phyloP scores from a whole-genome alignment of 2,329 filamentous ascomycete species.

The Byssochlamys sp. region DNA sequence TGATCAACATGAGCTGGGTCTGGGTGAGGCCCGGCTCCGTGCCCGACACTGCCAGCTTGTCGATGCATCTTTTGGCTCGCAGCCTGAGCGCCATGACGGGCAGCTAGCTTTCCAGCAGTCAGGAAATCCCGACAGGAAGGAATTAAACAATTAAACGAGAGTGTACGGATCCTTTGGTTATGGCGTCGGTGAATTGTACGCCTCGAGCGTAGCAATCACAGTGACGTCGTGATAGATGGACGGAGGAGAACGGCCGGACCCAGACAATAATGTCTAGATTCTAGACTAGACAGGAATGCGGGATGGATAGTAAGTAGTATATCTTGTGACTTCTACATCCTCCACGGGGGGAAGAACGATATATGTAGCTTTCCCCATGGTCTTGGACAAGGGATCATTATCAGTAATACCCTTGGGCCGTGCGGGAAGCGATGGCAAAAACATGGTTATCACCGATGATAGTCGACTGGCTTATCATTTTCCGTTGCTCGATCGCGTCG shows the following conservation, averaged over 20 bases:
- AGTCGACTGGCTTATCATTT: not conserved
- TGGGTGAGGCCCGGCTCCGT: conserved; percentile 66
- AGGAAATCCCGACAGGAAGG: not conserved
- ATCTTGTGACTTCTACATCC: not conserved
- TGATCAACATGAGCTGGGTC: conserved; percentile 76
- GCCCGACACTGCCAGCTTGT: conserved; percentile 58
- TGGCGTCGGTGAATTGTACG: not conserved
- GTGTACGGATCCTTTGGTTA: not conserved
- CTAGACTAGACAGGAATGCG: too few species aligned
- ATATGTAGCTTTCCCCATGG: not conserved
- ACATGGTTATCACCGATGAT: not conserved
- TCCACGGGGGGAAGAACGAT: not conserved
- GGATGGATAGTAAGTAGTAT: too few species aligned
- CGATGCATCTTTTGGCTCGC: conserved; percentile 16
- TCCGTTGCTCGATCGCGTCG: conserved; percentile 9
- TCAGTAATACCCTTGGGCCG: not conserved
- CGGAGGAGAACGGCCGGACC: not conserved
- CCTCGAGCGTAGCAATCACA: not conserved
- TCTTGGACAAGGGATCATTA: not conserved
- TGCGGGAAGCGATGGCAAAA: not conserved
- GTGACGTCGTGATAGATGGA: not conserved
- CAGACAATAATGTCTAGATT: not conserved
- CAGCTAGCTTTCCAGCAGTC: not conserved
- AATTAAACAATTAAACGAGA: not conserved
- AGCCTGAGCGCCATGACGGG: conserved; percentile 15